These are phyloP conservation scores for Solanum microdontum DNA, from an alignment of 257 asterid genomes.

Conservation along the genomic window DNA sequence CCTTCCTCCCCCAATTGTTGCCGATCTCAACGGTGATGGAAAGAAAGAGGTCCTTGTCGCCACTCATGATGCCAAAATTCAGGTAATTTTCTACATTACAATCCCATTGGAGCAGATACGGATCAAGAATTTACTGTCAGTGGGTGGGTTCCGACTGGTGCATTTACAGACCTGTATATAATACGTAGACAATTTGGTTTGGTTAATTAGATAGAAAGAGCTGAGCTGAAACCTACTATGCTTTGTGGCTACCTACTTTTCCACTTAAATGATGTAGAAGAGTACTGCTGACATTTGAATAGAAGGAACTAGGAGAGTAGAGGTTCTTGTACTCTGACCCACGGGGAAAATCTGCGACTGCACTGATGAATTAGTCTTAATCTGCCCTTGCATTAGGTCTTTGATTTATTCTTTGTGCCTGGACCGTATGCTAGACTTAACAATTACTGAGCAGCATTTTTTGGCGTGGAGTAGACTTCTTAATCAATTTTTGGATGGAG, in stretches of 20 bases:
- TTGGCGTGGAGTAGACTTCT: not conserved
- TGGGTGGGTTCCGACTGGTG: not conserved
- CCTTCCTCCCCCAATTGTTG: conserved; percentile 84
- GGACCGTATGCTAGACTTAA: not conserved
- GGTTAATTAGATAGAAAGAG: not conserved
- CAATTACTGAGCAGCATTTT: not conserved
- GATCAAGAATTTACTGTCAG: not conserved
- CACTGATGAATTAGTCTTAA: not conserved
- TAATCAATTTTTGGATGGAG: not conserved
- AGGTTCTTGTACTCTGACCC: not conserved
- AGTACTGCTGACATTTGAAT: not conserved
- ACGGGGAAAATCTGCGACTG: not conserved
- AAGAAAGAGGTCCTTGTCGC: conserved; percentile 83
- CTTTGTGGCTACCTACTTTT: not conserved
- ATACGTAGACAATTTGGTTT: not conserved
- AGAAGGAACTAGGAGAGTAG: not conserved
- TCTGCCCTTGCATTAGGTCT: not conserved
- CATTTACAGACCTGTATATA: not conserved
- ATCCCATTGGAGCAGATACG: not conserved
- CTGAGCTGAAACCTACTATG: not conserved
- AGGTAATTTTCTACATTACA: conserved; percentile 23
- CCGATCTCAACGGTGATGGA: conserved; percentile 98
- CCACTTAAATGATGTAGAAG: not conserved
- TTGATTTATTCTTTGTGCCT: not conserved
- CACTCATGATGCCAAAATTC: conserved; percentile 95